Evolutionary conservation across 805 yeast genomes (phyloP).

Genomic region (Saccharomycopsis lassenensis): DNA sequence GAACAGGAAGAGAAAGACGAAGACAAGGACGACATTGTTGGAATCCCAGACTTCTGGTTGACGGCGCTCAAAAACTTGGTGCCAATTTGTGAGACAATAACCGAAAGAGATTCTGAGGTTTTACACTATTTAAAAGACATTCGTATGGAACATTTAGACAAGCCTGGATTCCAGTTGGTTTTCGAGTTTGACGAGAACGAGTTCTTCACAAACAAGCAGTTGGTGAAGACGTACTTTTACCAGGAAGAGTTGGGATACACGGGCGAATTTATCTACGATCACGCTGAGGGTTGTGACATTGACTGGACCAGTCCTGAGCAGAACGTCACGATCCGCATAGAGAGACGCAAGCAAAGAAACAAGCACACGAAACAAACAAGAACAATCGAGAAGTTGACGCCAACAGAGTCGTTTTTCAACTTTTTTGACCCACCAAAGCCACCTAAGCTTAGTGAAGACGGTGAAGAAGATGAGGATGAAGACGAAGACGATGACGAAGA

Average conservation of each 20-base stretch:
- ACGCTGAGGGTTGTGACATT: slow-evolving; percentile 84
- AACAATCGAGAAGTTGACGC: slow-evolving; percentile 87
- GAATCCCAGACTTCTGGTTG: slow-evolving; percentile 94
- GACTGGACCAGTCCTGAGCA: slow-evolving; percentile 72
- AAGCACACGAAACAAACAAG: slow-evolving; percentile 94
- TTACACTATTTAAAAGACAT: slow-evolving; percentile 58
- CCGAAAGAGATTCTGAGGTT: slow-evolving; percentile 85
- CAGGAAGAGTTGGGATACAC: slow-evolving; percentile 89
- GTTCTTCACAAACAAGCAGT: slow-evolving; percentile 58
- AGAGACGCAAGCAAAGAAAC: slow-evolving; percentile 95
- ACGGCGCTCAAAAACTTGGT: slow-evolving; percentile 86
- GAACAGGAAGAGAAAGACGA: slow-evolving; percentile 35
- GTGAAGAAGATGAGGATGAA: slow-evolving; percentile 52
- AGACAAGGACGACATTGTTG: slow-evolving; percentile 39
- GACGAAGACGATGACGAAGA: slow-evolving; percentile 63
- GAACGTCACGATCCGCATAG: slow-evolving; percentile 78
- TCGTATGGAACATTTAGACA: slow-evolving; percentile 64
- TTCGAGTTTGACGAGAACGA: slow-evolving; percentile 74
- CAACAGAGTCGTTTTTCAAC: slow-evolving; percentile 91
- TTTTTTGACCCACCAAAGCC: slow-evolving; percentile 91
- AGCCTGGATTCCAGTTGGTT: slow-evolving; percentile 81
- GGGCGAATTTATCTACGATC: slow-evolving; percentile 95
- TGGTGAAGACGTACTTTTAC: slow-evolving; percentile 84
- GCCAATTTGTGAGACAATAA: slow-evolving; percentile 70
- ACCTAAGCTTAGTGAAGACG: slow-evolving; percentile 40